A percentile compares a stretch with the other conserved stretches of the same genome.
Evolutionary conservation across 345 rosid genomes (phyloP).

Genomic region (Erysimum cheiranthoides): DNA sequence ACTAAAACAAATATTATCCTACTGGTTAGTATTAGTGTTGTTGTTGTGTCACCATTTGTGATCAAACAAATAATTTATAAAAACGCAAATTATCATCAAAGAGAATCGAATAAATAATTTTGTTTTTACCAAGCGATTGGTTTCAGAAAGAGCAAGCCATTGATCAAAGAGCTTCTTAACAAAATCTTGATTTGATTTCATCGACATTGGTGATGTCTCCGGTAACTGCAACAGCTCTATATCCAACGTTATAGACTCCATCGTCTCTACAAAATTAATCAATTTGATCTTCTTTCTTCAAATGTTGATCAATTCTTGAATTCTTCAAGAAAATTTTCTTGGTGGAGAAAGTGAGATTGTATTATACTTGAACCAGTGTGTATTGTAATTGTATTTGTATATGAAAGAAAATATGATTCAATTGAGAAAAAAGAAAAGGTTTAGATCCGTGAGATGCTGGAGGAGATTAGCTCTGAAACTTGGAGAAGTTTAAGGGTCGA

Average conservation of each 20-base stretch:
- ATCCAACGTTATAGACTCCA: constrained; percentile 59
- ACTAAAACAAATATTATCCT: background rate
- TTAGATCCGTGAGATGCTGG: constrained; percentile 47
- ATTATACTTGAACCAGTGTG: constrained; percentile 32
- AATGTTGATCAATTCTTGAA: constrained; percentile 21
- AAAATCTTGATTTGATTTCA: constrained; percentile 83
- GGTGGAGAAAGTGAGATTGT: constrained; percentile 35
- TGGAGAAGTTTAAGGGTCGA: constrained; percentile 35
- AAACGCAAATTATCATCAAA: no score
- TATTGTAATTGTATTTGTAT: background rate
- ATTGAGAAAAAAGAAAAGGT: constrained; percentile 10
- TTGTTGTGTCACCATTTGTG: background rate
- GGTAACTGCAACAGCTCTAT: constrained; percentile 84
- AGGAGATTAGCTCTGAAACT: constrained; percentile 36
- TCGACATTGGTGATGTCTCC: constrained; percentile 74
- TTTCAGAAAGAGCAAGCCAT: constrained; percentile 93
- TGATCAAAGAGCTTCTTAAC: constrained; percentile 82
- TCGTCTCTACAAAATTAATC: background rate
- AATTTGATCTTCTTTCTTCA: constrained; percentile 18
- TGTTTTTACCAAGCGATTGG: constrained; percentile 72
- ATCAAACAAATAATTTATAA: no score
- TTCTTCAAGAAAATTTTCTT: background rate
- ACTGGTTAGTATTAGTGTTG: background rate
- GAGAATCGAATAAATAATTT: no score
- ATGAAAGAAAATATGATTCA: background rate